Conservation (phyloP, 768 basidiomycete species). For the Lentinula boryana region DNA sequence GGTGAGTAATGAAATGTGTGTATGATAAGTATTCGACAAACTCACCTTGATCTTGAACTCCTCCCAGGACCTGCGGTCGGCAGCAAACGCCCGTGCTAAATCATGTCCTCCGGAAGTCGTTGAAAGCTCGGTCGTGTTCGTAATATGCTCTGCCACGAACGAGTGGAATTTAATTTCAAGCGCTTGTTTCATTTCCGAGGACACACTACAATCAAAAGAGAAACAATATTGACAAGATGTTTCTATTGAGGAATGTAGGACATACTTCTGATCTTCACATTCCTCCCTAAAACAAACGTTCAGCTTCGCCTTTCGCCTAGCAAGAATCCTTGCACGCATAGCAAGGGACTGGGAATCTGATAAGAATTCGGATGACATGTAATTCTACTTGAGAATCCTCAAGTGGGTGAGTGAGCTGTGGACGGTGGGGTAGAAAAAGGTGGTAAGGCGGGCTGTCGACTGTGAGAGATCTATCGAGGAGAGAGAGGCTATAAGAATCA, state of each 20-base stretch:
- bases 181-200: not conserved
- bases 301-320: conserved; percentile 1
- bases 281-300: not conserved
- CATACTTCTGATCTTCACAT: not conserved
- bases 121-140: not conserved
- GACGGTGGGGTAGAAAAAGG: no score
- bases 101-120: not conserved
- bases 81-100: not conserved
- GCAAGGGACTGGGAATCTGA: not conserved
- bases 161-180: not conserved
- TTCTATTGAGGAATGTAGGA: not conserved
- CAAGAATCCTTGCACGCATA: not conserved
- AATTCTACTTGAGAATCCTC: no score
- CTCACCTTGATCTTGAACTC: not conserved
- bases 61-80: not conserved
- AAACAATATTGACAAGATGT: no score
- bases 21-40: not conserved
- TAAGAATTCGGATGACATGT: not conserved
- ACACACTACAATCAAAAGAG: not conserved
- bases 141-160: not conserved
- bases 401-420: no score
- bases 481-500: not conserved
- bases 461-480: not conserved
- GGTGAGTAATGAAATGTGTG: no score
- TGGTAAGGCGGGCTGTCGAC: no score